Percentiles rank a stretch among this genome's conserved stretches.
These are phyloP conservation scores for Mychonastes homosphaera DNA, from an alignment of 139 green algal genomes.

Conservation along the genomic window DNA sequence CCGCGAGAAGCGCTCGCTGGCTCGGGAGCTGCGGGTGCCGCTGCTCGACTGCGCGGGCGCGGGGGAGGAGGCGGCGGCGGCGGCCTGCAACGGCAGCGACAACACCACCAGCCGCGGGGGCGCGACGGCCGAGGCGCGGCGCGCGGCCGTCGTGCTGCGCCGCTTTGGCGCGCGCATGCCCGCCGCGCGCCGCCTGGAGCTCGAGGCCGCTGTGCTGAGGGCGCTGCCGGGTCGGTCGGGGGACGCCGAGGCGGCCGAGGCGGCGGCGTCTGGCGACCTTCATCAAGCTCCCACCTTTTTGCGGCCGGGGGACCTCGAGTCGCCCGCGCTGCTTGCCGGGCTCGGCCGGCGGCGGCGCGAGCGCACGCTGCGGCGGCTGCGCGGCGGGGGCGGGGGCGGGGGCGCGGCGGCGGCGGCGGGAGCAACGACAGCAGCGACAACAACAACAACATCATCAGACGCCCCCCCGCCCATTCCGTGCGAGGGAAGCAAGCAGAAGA, in stretches of 20 bases:
- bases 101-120: neutral
- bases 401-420: too few relatives aligned
- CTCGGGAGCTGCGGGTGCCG: conserved; percentile 44
- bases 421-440: too few relatives aligned
- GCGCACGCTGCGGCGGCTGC: conserved; percentile 5
- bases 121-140: conserved; percentile 17
- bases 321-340: conserved; percentile 27
- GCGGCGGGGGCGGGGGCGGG: too few relatives aligned
- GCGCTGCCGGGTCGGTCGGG: neutral
- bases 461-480: too few relatives aligned
- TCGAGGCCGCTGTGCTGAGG: neutral
- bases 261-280: neutral
- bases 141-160: conserved; percentile 24
- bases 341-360: conserved; percentile 5
- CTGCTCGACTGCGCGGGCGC: conserved; percentile 19
- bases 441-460: too few relatives aligned
- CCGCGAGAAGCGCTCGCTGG: conserved; percentile 43
- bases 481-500: too few relatives aligned
- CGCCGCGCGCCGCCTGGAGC: neutral
- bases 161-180: conserved; percentile 23
- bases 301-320: neutral
- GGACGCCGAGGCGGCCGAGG: neutral
- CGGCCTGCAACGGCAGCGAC: neutral
- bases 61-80: conserved; percentile 1
- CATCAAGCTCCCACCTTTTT: neutral